Evolutionary conservation across 2,329 filamentous ascomycete species (phyloP).

Genomic region (Cordyceps cateniannulata): DNA sequence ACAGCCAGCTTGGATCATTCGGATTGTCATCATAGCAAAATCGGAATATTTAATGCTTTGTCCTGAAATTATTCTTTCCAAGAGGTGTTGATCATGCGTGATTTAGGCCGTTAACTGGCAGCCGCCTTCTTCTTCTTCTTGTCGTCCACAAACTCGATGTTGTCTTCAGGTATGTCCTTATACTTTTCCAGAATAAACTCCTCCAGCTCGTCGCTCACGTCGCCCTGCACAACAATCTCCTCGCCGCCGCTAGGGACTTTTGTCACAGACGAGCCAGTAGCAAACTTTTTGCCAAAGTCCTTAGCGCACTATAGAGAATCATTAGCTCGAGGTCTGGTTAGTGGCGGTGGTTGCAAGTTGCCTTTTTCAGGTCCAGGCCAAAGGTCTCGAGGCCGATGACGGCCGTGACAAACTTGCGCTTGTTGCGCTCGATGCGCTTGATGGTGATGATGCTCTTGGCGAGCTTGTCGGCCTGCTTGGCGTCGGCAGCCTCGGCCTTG

Average conservation of each 20-base stretch:
- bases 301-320: conserved; percentile 71
- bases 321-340: too few species aligned
- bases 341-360: too few species aligned
- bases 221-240: conserved; percentile 96
- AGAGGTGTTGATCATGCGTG: background rate
- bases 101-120: background rate
- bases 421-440: conserved; percentile 96
- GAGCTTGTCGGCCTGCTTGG: conserved; percentile 74
- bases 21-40: conserved; percentile 6
- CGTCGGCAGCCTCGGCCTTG: conserved; percentile 82
- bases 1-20: conserved; percentile 1
- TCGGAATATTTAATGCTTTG: conserved; percentile 3
- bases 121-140: conserved; percentile 71
- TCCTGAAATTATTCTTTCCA: background rate
- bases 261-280: conserved; percentile 86
- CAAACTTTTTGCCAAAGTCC: conserved; percentile 98
- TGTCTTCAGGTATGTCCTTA: conserved; percentile 85
- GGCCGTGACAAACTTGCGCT: conserved; percentile 93
- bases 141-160: conserved; percentile 90
- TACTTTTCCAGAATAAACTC: conserved; percentile 89
- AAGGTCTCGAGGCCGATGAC: conserved; percentile 88
- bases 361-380: conserved; percentile 88
- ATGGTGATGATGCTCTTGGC: conserved; percentile 79
- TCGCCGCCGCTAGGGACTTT: conserved; percentile 81
- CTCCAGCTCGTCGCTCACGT: conserved; percentile 89